Percentiles rank a stretch among this genome's conserved stretches.
Evolutionary conservation across 2,329 filamentous ascomycete genomes (phyloP).

Genomic region (Ustulina deusta): DNA sequence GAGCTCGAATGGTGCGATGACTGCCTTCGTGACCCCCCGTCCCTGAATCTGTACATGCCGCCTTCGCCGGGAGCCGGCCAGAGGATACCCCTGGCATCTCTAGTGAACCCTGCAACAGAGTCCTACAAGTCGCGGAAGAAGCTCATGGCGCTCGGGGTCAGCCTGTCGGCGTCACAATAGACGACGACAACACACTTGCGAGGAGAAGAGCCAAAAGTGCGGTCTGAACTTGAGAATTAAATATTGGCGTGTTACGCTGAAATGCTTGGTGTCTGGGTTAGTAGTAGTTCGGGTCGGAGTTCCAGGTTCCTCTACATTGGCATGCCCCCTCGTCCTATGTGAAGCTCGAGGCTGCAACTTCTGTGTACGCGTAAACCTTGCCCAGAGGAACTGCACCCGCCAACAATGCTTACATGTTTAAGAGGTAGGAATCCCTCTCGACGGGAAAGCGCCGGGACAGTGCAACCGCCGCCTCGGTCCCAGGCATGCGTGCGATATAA

Average conservation of each 20-base stretch:
- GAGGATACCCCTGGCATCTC: conserved; percentile 29
- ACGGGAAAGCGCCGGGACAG: conserved; percentile 9
- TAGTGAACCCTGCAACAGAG: conserved; percentile 29
- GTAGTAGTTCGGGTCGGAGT: not conserved
- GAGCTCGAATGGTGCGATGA: conserved; percentile 17
- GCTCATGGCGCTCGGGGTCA: conserved; percentile 21
- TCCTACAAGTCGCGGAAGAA: conserved; percentile 36
- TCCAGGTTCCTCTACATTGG: not conserved
- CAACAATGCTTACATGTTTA: not conserved
- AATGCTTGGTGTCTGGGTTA: not conserved
- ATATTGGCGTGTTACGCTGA: not conserved
- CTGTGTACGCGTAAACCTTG: not conserved
- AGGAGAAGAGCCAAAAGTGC: not conserved
- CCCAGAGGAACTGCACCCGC: conserved; percentile 3
- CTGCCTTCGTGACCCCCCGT: conserved; percentile 22
- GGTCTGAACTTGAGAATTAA: not conserved
- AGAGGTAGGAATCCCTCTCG: conserved; percentile 1
- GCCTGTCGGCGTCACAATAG: not conserved
- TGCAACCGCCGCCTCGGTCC: conserved; percentile 8
- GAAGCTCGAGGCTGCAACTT: conserved; percentile 6
- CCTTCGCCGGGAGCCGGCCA: conserved; percentile 22
- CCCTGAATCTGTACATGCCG: conserved; percentile 34
- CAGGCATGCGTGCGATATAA: not conserved
- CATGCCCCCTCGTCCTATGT: not conserved
- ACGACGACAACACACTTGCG: not conserved